Base-by-base conservation (phyloP, 208 protist genomes). In the Wallacemonas sp. region DNA sequence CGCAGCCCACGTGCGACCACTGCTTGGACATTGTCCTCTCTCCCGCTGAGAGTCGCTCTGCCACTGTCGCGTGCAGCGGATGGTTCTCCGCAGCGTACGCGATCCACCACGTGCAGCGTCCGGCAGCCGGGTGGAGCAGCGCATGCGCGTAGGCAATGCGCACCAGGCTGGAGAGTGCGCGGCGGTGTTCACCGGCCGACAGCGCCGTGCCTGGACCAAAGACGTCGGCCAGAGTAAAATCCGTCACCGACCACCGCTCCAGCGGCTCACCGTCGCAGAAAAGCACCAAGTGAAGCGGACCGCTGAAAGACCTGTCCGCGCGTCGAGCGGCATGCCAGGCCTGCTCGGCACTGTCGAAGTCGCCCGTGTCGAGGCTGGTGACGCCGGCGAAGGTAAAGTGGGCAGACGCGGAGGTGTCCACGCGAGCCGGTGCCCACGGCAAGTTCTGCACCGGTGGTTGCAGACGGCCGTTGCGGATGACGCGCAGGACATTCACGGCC, bases 161-260 rank as follows among this genome's bases (percentile, higher is more conserved):
- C 0, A 55, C 48, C 20, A 55, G 26, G 18, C 42, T 14, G n/a
- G 11, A 8, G 18, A 48, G 42, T 16, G 36, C 36, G 36, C 36
- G 36, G 36, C 10, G 7, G 10, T 41, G 36, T 14, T 41, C 36
- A 41, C 36, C 10, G 10, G 36, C 36, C 14, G 36, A 14, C 36
- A 41, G 36, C 36, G 14, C 36, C 36, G 10, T 14, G 36, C 14
- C 36, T 14, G 36, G 36, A 7, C 36, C 36, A 14, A 41, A 41
- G 36, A 14, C 36, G 10, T 7, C 36, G 36, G 36, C 36, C 10
- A 41, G 11, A 5, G 26, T 22, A 32, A 55, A 86, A 64, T 82
- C 77, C 63, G 77, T 66, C 31, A 86, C 50, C 36, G 64, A 74
- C 77, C 81, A 86, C 57, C 76, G 67, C 44, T 86, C 76, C 18